Percentiles rank a stretch among this genome's conserved stretches.
These are phyloP conservation scores for Crassisporium funariophilum DNA, from an alignment of 768 basidiomycete genomes.

Conservation along the genomic window DNA sequence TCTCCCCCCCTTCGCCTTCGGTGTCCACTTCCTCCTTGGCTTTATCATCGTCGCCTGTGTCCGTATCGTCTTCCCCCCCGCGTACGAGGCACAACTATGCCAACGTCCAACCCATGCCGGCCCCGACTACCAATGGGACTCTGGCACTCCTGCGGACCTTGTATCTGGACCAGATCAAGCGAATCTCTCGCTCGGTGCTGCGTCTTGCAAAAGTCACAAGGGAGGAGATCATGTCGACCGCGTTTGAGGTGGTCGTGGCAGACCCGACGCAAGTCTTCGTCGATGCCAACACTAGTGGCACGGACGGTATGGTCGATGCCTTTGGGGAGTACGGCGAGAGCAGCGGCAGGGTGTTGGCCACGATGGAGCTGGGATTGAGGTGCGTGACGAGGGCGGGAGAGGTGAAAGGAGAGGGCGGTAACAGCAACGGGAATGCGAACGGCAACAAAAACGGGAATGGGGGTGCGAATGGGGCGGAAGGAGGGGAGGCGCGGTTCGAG, in stretches of 20 bases:
- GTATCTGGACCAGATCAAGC: conserved; percentile 62
- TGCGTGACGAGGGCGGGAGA: conserved; percentile 56
- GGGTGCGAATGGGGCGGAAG: conserved; percentile 21
- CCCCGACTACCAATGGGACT: conserved; percentile 2
- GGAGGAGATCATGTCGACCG: conserved; percentile 79
- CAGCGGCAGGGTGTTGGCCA: conserved; percentile 58
- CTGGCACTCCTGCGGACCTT: conserved; percentile 37
- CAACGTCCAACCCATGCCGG: too few species aligned
- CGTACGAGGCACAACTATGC: conserved; percentile 14
- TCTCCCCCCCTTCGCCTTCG: conserved; percentile 25
- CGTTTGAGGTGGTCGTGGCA: conserved; percentile 68
- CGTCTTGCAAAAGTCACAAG: conserved; percentile 63
- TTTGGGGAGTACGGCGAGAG: conserved; percentile 62
- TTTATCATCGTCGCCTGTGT: conserved; percentile 24
- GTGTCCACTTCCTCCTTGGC: conserved; percentile 20
- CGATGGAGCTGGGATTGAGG: conserved; percentile 71
- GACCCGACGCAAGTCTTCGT: conserved; percentile 47
- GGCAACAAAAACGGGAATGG: conserved; percentile 9
- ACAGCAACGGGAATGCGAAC: conserved; percentile 7
- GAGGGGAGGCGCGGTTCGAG: conserved; percentile 50
- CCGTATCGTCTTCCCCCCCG: conserved; percentile 19
- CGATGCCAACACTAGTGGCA: too few species aligned
- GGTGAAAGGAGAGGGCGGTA: conserved; percentile 2
- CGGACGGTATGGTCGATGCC: conserved; percentile 57
- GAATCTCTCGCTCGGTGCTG: conserved; percentile 66